Base-by-base conservation (phyloP, 2,329 filamentous ascomycete species). In the Pseudodiploospora longispora region DNA sequence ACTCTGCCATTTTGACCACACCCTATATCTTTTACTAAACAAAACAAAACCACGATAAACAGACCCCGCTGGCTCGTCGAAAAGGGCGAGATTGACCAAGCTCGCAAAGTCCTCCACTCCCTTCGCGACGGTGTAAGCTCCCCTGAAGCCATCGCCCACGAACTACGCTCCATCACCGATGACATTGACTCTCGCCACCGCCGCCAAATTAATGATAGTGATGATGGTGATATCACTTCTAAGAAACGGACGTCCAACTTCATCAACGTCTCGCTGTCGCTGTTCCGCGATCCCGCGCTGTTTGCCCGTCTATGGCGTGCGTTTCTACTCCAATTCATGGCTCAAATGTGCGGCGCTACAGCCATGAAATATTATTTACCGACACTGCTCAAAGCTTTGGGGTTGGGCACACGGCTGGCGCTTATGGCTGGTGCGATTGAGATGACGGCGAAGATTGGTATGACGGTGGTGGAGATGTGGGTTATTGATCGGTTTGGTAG, bases 291-390 rank as follows among this genome's bases (percentile, higher is more conserved):
- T 30, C 57, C 61, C 10, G 59, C 66, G 9, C 60, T 80, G 1
- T 73, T 72, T 52, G 64, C 69, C 10, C 66, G 76, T 1, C 62
- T 80, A 10, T 80, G 76, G 77, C 68, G 76, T 12, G 74, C 75
- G 1, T 67, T 73, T 0, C 59, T 78, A 2, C 63, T 80, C 5
- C 75, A 79, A 55, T 79, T 80, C 57, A 74, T 80, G 71, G 72
- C 74, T 0, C 74, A 78, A 51, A 75, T 79, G 71, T 78, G 74
- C 50, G 76, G 76, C 19, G 74, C 75, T 10, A 74, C 75, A 0
- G 75, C 74, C 3, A 78, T 80, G 65, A 79, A 80, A 52, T 79
- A 80, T 51, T 79, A 79, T 50, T 65, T 80, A 0, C 76, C 76
- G 0, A 70, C 68, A 0, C 70, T 78, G 6, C 72, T 80, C 46